These are phyloP conservation scores for Penicillium daleae DNA, from an alignment of 495 filamentous ascomycete genomes.

Conservation along the genomic window DNA sequence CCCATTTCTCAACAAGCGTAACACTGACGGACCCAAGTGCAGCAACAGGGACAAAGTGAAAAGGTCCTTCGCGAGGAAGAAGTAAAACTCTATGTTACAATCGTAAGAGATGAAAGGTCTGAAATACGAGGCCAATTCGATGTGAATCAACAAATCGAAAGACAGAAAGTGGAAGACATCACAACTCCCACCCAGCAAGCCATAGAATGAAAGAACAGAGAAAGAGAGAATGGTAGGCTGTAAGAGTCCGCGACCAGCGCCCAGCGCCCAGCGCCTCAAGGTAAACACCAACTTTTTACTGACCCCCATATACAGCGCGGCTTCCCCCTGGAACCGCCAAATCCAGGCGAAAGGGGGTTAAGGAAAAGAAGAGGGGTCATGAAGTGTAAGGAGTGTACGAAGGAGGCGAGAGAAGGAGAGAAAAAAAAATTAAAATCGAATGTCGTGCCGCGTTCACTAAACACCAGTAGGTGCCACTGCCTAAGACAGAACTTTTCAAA, in stretches of 20 bases:
- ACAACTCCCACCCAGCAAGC: constrained; percentile 38
- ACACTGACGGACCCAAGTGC: constrained; percentile 8
- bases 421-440: constrained; percentile 29
- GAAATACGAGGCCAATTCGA: constrained; percentile 14
- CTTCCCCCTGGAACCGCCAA: constrained; percentile 5
- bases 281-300: constrained; percentile 28
- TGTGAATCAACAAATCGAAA: constrained; percentile 17
- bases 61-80: constrained; percentile 36
- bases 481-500: constrained; percentile 52
- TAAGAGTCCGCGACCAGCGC: constrained; percentile 22
- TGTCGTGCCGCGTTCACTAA: constrained; percentile 43
- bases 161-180: constrained; percentile 40
- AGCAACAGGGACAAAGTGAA: not conserved
- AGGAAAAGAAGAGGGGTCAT: constrained; percentile 5
- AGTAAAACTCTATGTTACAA: constrained; percentile 48
- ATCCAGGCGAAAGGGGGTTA: constrained; percentile 6
- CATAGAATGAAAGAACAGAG: constrained; percentile 8
- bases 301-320: constrained; percentile 15
- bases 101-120: constrained; percentile 25
- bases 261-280: not conserved
- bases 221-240: constrained; percentile 20
- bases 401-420: constrained; percentile 16
- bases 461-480: constrained; percentile 43
- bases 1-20: constrained; percentile 16
- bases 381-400: constrained; percentile 16